Evolutionary conservation across 192 early-diverging fungal genomes (phyloP).

Genomic region (Phycomyces nitens): DNA sequence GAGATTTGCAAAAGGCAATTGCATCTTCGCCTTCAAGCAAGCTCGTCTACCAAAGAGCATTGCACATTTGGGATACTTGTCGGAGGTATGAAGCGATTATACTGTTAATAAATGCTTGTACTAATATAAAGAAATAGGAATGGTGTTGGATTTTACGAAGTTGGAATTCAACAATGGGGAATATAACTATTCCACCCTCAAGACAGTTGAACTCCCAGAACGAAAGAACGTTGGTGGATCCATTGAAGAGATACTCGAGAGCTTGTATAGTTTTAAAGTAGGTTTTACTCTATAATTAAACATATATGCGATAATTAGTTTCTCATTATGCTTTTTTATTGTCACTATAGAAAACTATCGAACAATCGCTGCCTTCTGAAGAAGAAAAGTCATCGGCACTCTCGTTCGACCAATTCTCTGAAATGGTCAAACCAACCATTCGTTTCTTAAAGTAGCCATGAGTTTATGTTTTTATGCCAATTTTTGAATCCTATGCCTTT

Average conservation of each 20-base stretch:
- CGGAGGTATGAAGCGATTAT: background rate
- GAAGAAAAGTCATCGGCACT: background rate
- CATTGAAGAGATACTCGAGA: background rate
- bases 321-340: background rate
- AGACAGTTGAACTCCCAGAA: background rate
- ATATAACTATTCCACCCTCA: constrained; percentile 1
- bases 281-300: constrained; percentile 2
- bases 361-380: constrained; percentile 5
- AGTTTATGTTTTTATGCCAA: no score
- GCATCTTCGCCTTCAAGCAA: background rate
- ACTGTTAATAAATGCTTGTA: constrained; percentile 2
- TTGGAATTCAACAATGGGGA: background rate
- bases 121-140: constrained; percentile 7
- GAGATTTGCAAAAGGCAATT: constrained; percentile 7
- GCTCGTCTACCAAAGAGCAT: background rate
- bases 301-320: background rate
- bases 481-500: no score
- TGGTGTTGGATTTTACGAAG: background rate
- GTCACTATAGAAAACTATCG: background rate
- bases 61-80: constrained; percentile 3
- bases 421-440: constrained; percentile 1
- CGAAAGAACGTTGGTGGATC: background rate
- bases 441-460: background rate
- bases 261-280: background rate
- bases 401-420: background rate